Conservation (phyloP, 805 yeast species). For the Hanseniaspora valbyensis region DNA sequence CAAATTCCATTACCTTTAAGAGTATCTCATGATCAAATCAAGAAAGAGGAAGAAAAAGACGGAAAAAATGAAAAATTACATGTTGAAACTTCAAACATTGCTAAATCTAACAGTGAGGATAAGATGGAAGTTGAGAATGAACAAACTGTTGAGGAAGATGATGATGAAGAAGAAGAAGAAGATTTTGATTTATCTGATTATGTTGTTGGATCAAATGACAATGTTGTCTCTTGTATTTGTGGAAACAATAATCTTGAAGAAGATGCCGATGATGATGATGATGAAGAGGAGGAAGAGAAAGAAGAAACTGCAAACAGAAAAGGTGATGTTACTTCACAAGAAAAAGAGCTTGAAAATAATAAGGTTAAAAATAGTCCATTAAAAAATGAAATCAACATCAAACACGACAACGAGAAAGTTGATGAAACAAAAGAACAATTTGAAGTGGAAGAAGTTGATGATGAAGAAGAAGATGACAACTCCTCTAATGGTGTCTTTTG, state of each 20-base stretch:
- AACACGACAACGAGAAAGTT: neutral
- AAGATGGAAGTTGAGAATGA: conserved; percentile 15
- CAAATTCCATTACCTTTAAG: conserved; percentile 55
- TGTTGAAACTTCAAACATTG: too few species aligned
- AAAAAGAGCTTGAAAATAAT: too few species aligned
- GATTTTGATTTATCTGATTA: conserved; percentile 30
- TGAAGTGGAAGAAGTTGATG: neutral
- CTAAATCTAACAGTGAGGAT: neutral
- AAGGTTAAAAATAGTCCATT: too few species aligned
- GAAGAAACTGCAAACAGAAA: neutral
- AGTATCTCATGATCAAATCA: neutral
- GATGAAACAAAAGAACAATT: neutral
- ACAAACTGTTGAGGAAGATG: neutral
- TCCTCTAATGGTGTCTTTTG: conserved; percentile 72
- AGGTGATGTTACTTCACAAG: too few species aligned
- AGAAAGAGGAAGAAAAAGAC: conserved; percentile 9
- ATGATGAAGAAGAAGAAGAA: neutral
- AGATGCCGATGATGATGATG: conserved; percentile 5
- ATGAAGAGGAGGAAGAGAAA: neutral
- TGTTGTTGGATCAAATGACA: conserved; percentile 70
- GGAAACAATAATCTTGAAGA: conserved; percentile 46
- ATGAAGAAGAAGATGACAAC: conserved; percentile 7
- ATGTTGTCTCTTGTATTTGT: conserved; percentile 82
- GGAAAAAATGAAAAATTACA: conserved; percentile 4
- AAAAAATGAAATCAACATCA: too few species aligned